Evolutionary conservation across 140 eudicot species (phyloP).

Genomic region (Bidens hawaiensis): DNA sequence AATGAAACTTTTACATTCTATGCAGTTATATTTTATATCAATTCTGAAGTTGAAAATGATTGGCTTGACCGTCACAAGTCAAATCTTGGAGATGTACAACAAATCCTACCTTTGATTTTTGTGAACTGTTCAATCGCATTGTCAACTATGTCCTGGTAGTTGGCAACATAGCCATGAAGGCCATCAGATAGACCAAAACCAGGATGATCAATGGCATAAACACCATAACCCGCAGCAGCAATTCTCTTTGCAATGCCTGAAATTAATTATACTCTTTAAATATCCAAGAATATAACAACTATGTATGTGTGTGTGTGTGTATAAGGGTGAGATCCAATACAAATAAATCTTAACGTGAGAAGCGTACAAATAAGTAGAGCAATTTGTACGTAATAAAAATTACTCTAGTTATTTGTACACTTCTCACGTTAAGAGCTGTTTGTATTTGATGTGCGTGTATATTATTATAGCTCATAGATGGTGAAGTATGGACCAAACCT

Average conservation of each 20-base stretch:
- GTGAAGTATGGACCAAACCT: conserved; percentile 47
- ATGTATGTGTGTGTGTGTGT: too few species aligned
- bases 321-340: too few species aligned
- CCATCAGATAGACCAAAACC: conserved; percentile 99
- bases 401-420: too few species aligned
- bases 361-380: too few species aligned
- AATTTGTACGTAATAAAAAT: too few species aligned
- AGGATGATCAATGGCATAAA: conserved; percentile 93
- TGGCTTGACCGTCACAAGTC: conserved; percentile 12
- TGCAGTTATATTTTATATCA: too few species aligned
- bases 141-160: conserved; percentile 67
- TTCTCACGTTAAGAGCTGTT: too few species aligned
- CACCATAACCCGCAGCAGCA: conserved; percentile 88
- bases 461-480: neutral
- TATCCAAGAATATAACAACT: neutral
- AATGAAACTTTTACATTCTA: too few species aligned
- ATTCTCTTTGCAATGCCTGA: conserved; percentile 85
- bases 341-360: too few species aligned
- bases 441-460: too few species aligned
- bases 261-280: conserved; percentile 1
- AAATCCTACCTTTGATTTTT: conserved; percentile 66
- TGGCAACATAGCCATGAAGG: conserved; percentile 72
- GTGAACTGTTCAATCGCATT: conserved; percentile 78
- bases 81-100: conserved; percentile 1
- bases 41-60: too few species aligned